Conservation (phyloP, 306 rosid species). For the Cyamopsis tetragonoloba region DNA sequence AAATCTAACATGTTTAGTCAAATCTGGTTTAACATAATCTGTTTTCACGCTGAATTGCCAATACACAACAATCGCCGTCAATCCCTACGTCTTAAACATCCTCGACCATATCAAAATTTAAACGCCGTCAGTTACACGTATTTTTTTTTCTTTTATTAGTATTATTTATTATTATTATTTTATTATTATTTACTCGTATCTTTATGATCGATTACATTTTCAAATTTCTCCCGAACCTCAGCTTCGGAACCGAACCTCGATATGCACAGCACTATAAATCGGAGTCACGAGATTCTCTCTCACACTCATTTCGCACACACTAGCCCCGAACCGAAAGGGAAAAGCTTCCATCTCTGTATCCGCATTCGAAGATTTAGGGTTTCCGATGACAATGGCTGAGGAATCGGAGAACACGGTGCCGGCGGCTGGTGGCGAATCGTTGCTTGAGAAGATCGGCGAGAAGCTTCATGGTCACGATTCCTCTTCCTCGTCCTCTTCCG, state of each 20-base stretch:
- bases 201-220: too few species aligned
- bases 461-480: slow-evolving; percentile 63
- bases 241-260: slow-evolving; percentile 33
- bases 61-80: slow-evolving; percentile 27
- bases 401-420: slow-evolving; percentile 44
- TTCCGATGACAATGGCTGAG: slow-evolving; percentile 56
- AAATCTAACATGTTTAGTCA: too few species aligned
- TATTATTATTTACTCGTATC: too few species aligned
- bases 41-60: too few species aligned
- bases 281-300: not conserved
- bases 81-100: slow-evolving; percentile 12
- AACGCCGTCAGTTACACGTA: slow-evolving; percentile 29
- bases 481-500: slow-evolving; percentile 45
- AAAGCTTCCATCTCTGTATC: not conserved
- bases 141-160: too few species aligned
- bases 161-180: too few species aligned
- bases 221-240: slow-evolving; percentile 29
- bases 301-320: not conserved
- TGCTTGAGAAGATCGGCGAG: slow-evolving; percentile 58
- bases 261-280: slow-evolving; percentile 33
- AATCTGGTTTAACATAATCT: too few species aligned
- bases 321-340: slow-evolving; percentile 8
- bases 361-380: slow-evolving; percentile 24
- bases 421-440: slow-evolving; percentile 34
- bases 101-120: not conserved